These are phyloP conservation scores for Entomortierella beljakovae DNA, from an alignment of 192 early-diverging fungal species.

Conservation along the genomic window DNA sequence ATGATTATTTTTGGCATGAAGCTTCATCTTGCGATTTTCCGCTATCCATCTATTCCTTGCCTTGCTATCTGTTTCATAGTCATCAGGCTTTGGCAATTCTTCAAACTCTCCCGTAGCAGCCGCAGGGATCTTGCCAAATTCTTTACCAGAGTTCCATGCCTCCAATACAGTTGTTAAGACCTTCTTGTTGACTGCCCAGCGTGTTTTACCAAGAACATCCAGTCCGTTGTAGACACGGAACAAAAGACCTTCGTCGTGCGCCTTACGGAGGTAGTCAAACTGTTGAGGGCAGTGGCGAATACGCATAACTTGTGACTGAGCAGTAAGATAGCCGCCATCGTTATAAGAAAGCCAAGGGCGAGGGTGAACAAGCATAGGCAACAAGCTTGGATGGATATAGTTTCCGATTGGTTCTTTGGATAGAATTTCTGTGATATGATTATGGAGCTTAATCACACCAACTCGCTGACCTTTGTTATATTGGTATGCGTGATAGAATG, in stretches of 20 bases:
- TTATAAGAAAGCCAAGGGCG: conserved; percentile 90
- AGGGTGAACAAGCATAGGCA: conserved; percentile 95
- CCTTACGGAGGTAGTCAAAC: conserved; percentile 79
- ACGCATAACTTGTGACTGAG: conserved; percentile 80
- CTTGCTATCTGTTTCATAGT: conserved; percentile 70
- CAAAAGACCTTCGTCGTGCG: conserved; percentile 81
- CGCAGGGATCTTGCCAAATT: conserved; percentile 81
- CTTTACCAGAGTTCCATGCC: conserved; percentile 89
- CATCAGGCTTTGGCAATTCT: conserved; percentile 68
- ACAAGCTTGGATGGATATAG: conserved; percentile 75
- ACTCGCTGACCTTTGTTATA: conserved; percentile 71
- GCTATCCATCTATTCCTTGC: conserved; percentile 65
- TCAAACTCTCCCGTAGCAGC: conserved; percentile 57
- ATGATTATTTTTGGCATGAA: conserved; percentile 79
- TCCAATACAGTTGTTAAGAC: conserved; percentile 84
- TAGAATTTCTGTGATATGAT: conserved; percentile 75
- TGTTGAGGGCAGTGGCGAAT: conserved; percentile 77
- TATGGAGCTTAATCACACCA: conserved; percentile 81
- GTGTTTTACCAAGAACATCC: conserved; percentile 88
- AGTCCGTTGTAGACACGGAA: conserved; percentile 77
- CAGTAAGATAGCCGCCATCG: conserved; percentile 87
- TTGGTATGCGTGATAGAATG: conserved; percentile 81
- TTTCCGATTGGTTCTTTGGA: conserved; percentile 66
- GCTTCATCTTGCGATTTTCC: conserved; percentile 66
- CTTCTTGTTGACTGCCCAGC: conserved; percentile 88